Evolutionary conservation across 306 rosid species (phyloP).

Genomic region (Cercis canadensis): DNA sequence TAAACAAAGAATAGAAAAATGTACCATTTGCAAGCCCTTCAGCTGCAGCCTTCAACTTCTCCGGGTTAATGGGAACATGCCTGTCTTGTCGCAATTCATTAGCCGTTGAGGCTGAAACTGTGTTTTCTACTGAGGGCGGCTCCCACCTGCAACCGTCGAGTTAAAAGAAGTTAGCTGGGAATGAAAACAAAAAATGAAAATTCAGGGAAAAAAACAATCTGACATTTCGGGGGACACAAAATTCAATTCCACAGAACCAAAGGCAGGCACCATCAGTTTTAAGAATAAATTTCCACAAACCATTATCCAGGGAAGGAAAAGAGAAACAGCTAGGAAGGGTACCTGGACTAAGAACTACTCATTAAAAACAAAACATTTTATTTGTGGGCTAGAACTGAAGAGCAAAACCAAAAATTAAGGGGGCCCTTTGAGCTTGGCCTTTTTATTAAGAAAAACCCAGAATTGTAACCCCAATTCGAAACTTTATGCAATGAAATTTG

Average conservation of each 20-base stretch:
- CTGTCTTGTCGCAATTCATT: conserved; percentile 79
- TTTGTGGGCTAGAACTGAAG: too few species aligned
- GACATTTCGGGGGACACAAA: neutral
- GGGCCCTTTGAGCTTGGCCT: too few species aligned
- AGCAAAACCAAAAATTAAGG: too few species aligned
- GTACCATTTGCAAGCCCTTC: conserved; percentile 79
- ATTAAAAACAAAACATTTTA: too few species aligned
- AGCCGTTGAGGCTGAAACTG: conserved; percentile 79
- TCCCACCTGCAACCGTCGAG: conserved; percentile 70
- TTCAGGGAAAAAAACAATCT: too few species aligned
- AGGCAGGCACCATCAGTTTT: neutral
- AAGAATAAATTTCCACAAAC: too few species aligned
- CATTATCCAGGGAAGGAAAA: too few species aligned
- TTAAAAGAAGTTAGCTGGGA: neutral
- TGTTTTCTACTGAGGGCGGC: conserved; percentile 49
- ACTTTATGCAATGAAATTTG: conserved; percentile 5
- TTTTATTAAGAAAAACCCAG: too few species aligned
- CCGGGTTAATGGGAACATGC: conserved; percentile 55
- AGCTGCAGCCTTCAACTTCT: conserved; percentile 89
- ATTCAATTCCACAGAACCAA: neutral
- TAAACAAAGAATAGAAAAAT: conserved; percentile 25
- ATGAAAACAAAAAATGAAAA: neutral
- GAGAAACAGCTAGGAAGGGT: too few species aligned
- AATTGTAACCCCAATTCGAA: neutral
- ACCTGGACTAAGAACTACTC: too few species aligned